Conservation (phyloP, 2,329 filamentous ascomycete species). For the Botrytis medusae region DNA sequence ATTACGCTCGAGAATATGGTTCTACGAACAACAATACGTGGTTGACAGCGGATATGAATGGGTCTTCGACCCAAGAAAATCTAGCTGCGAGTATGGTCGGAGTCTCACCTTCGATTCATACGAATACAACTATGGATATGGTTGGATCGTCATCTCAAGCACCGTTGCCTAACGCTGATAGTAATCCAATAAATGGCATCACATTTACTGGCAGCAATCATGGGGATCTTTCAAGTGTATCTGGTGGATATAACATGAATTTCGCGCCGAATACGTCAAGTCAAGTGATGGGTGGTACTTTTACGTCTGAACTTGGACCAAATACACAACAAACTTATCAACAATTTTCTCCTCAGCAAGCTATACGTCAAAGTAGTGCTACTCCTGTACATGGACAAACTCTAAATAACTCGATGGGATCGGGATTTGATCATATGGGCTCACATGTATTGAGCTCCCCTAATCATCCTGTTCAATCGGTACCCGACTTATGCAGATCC, state of each 20-base stretch:
- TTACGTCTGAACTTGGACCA: not conserved
- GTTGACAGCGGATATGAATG: not conserved
- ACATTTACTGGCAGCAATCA: not conserved
- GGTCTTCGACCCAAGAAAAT: not conserved
- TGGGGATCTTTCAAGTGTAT: not conserved
- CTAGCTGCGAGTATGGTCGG: not conserved
- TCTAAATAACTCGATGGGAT: not conserved
- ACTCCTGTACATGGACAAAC: not conserved
- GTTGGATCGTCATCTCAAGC: not conserved
- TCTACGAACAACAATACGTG: not conserved
- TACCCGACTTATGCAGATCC: not conserved
- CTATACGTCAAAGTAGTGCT: not conserved
- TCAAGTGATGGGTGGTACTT: not conserved
- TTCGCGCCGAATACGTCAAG: not conserved
- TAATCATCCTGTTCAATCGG: not conserved
- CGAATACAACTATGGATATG: not conserved
- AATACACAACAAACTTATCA: not conserved
- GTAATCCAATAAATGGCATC: not conserved
- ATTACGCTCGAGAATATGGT: not conserved
- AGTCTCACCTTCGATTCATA: not conserved
- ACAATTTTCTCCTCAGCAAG: not conserved
- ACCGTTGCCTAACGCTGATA: not conserved
- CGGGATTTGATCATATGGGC: not conserved
- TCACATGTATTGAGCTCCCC: not conserved
- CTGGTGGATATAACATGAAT: conserved; percentile 1